Evolutionary conservation across 768 basidiomycete genomes (phyloP).

Genomic region (Pulveroboletus frians): DNA sequence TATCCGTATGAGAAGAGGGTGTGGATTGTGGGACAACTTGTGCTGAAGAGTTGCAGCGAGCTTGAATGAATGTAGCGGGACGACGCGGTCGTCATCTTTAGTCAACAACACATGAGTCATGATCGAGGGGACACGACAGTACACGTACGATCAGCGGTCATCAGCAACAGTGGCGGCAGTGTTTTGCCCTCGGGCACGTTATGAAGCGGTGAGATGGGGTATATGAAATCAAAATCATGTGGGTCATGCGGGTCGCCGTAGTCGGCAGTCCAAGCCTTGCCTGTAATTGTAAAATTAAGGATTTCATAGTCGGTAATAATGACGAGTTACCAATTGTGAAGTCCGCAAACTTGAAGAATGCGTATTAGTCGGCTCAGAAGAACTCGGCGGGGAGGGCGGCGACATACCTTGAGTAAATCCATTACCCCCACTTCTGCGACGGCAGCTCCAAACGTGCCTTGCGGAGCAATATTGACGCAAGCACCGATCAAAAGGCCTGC

Average conservation of each 20-base stretch:
- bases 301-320: background rate
- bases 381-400: background rate
- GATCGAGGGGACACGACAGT: background rate
- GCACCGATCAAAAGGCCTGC: constrained; percentile 76
- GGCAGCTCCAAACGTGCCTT: constrained; percentile 70
- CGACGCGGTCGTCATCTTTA: constrained; percentile 80
- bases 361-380: background rate
- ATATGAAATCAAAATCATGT: constrained; percentile 80
- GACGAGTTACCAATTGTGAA: constrained; percentile 60
- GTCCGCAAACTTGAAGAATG: constrained; percentile 51
- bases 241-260: constrained; percentile 73
- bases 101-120: constrained; percentile 3
- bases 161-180: constrained; percentile 66
- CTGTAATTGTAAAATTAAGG: constrained; percentile 29
- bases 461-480: constrained; percentile 74
- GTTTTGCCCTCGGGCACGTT: constrained; percentile 59
- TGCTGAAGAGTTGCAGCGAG: constrained; percentile 74
- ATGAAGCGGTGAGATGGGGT: constrained; percentile 75
- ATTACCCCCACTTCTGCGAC: constrained; percentile 80
- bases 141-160: constrained; percentile 75
- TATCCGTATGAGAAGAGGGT: constrained; percentile 71
- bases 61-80: constrained; percentile 83
- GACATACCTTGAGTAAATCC: constrained; percentile 66
- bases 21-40: constrained; percentile 53
- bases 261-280: constrained; percentile 73